A percentile compares a stretch with the other conserved stretches of the same genome.
Evolutionary conservation across 1,284 basidiomycete genomes (phyloP).

Genomic region (Hortiboletus rubellus): DNA sequence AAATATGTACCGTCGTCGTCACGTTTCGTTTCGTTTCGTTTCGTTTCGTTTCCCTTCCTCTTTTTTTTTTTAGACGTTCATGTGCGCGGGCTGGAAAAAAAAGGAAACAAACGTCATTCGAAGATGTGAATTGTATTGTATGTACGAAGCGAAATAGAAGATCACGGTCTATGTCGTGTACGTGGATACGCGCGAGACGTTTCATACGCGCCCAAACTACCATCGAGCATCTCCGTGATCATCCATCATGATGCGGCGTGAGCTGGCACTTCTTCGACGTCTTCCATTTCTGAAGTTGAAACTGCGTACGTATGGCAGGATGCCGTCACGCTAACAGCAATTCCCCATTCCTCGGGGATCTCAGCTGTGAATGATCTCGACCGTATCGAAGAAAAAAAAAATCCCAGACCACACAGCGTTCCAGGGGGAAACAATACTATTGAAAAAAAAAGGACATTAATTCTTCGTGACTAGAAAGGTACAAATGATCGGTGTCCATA

Average conservation of each 20-base stretch:
- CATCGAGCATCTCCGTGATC: not conserved
- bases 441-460: not conserved
- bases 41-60: not conserved
- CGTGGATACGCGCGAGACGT: not conserved
- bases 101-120: not conserved
- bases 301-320: not conserved
- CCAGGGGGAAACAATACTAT: not conserved
- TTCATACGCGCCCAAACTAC: not conserved
- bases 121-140: not conserved
- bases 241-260: not conserved
- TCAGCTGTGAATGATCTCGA: too few relatives aligned
- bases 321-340: not conserved
- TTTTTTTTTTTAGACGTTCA: not conserved
- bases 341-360: too few relatives aligned
- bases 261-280: not conserved
- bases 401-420: not conserved
- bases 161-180: not conserved
- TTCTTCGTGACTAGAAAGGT: slow-evolving; percentile 11
- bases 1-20: not conserved
- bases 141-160: not conserved
- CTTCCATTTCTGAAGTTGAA: not conserved
- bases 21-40: not conserved
- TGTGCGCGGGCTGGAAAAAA: not conserved
- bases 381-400: not conserved
- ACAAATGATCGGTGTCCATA: slow-evolving; percentile 9